Evolutionary conservation across 2,329 filamentous ascomycete genomes (phyloP).

Genomic region (Sordariomycetes sp.): DNA sequence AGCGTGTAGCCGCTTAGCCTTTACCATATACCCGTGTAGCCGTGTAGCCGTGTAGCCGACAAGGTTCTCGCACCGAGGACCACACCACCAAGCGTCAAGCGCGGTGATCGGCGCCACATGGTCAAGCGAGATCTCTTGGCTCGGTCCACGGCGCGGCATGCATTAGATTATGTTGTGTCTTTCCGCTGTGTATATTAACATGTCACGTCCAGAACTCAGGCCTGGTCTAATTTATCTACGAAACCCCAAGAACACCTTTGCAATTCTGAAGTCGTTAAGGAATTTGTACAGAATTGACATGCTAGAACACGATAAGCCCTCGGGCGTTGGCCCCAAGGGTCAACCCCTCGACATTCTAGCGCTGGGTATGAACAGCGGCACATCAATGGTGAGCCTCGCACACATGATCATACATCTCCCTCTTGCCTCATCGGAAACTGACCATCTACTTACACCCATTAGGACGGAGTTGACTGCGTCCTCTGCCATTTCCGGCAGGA

Average conservation of each 20-base stretch:
- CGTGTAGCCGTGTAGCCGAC: neutral
- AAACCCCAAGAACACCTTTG: neutral
- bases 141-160: too few species aligned
- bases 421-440: too few species aligned
- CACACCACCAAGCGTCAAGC: too few species aligned
- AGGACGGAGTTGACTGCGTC: slow-evolving; percentile 42
- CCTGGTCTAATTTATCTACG: neutral
- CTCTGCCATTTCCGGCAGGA: slow-evolving; percentile 42
- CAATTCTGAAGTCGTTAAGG: neutral
- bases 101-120: too few species aligned
- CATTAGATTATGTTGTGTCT: too few species aligned
- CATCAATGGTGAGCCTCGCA: slow-evolving; percentile 23
- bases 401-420: too few species aligned
- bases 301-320: neutral
- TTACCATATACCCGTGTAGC: neutral
- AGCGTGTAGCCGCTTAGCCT: slow-evolving; percentile 5
- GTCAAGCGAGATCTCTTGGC: neutral
- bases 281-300: neutral
- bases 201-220: too few species aligned
- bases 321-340: slow-evolving; percentile 7
- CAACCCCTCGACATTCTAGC: slow-evolving; percentile 33
- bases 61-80: too few species aligned
- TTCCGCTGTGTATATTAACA: too few species aligned
- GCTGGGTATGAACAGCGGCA: slow-evolving; percentile 35
- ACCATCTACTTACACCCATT: too few species aligned